Evolutionary conservation across 1,284 basidiomycete genomes (phyloP).

Genomic region (Sporisorium exsertum): DNA sequence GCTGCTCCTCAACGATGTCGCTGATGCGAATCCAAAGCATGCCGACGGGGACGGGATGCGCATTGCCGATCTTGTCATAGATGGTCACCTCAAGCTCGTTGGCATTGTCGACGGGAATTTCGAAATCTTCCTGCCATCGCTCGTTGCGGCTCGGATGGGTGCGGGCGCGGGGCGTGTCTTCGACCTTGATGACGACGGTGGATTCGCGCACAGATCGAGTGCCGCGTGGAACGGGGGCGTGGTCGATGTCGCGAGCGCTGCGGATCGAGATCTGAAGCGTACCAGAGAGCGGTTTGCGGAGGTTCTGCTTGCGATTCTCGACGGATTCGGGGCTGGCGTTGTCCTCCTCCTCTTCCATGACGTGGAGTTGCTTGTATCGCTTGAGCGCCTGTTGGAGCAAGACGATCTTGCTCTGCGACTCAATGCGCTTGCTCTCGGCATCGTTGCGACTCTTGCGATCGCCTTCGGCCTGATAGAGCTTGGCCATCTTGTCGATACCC

Average conservation of each 20-base stretch:
- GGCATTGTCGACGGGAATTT: conserved; percentile 95
- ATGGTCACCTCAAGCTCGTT: conserved; percentile 98
- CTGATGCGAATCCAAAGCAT: conserved; percentile 94
- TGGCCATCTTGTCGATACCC: conserved; percentile 98
- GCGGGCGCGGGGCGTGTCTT: conserved; percentile 90
- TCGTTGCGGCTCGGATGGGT: conserved; percentile 94
- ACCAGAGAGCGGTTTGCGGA: conserved; percentile 92
- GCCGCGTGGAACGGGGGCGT: conserved; percentile 78
- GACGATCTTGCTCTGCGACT: conserved; percentile 96
- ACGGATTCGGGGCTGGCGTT: conserved; percentile 72
- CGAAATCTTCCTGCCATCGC: conserved; percentile 97
- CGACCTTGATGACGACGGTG: conserved; percentile 92
- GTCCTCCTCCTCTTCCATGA: conserved; percentile 83
- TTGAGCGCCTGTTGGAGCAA: conserved; percentile 90
- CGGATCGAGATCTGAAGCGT: conserved; percentile 89
- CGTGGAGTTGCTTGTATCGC: conserved; percentile 94
- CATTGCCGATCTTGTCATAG: conserved; percentile 86
- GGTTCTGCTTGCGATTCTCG: conserved; percentile 86
- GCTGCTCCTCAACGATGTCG: conserved; percentile 92
- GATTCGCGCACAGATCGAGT: conserved; percentile 76
- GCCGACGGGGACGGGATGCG: conserved; percentile 87
- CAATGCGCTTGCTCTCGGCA: conserved; percentile 90
- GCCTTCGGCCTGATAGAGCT: conserved; percentile 88
- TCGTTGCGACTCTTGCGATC: conserved; percentile 80
- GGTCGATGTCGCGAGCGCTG: conserved; percentile 92